Evolutionary conservation across 768 basidiomycete species (phyloP).

Genomic region (Lactarius sanguifluus): DNA sequence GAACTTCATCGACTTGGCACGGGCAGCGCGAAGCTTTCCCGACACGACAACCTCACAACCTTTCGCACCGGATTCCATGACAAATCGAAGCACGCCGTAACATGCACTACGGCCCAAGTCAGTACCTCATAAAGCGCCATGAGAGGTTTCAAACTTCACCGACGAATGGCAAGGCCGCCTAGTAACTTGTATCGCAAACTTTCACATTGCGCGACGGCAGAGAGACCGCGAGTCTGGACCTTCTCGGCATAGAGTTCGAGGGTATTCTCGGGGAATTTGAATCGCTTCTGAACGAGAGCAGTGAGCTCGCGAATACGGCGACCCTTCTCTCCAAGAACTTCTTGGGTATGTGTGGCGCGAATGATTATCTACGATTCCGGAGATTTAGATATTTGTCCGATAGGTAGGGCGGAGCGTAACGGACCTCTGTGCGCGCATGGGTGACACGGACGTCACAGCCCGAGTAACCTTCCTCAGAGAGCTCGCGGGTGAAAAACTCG

Average conservation of each 20-base stretch:
- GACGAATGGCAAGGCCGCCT: slow-evolving; percentile 97
- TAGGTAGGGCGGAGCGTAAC: not conserved
- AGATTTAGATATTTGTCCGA: slow-evolving; percentile 15
- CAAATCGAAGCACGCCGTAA: slow-evolving; percentile 99
- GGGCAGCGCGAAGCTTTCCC: slow-evolving; percentile 98
- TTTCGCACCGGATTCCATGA: slow-evolving; percentile 99
- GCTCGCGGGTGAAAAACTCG: slow-evolving; percentile 98
- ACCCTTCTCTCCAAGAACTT: slow-evolving; percentile 98
- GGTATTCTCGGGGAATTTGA: slow-evolving; percentile 99
- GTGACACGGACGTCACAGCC: slow-evolving; percentile 99
- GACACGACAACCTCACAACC: slow-evolving; percentile 99
- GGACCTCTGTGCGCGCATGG: slow-evolving; percentile 95
- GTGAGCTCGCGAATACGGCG: slow-evolving; percentile 99
- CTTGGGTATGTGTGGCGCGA: slow-evolving; percentile 98
- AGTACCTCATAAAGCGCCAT: not conserved
- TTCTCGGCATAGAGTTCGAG: slow-evolving; percentile 99
- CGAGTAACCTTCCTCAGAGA: slow-evolving; percentile 99
- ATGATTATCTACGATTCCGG: slow-evolving; percentile 80
- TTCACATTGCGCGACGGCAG: slow-evolving; percentile 98
- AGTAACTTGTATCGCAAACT: slow-evolving; percentile 98
- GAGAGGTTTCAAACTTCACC: slow-evolving; percentile 51
- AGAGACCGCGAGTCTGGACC: slow-evolving; percentile 96
- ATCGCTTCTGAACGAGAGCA: slow-evolving; percentile 96
- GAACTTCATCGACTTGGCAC: slow-evolving; percentile 99
- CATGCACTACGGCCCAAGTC: slow-evolving; percentile 61